These are phyloP conservation scores for Elsinoe batatas DNA, from an alignment of 2,329 filamentous ascomycete species.

Conservation along the genomic window DNA sequence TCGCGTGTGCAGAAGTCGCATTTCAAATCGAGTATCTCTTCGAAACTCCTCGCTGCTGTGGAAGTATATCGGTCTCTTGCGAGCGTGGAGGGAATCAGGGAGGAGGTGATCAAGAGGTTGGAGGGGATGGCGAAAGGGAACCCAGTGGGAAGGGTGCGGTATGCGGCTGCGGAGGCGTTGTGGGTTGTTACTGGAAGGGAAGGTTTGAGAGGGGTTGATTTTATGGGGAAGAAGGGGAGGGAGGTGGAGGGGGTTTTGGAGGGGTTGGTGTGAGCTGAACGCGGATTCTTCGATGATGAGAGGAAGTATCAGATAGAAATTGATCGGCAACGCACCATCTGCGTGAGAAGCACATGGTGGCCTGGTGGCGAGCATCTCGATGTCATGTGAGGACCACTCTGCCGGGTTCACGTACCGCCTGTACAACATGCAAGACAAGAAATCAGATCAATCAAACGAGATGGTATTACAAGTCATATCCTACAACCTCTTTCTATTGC, in stretches of 20 bases:
- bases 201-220: slow-evolving; percentile 12
- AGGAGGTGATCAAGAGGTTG: slow-evolving; percentile 57
- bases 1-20: slow-evolving; percentile 65
- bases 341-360: no score
- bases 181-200: slow-evolving; percentile 30
- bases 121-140: slow-evolving; percentile 60
- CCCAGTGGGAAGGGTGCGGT: slow-evolving; percentile 66
- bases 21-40: slow-evolving; percentile 72
- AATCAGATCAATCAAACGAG: no score
- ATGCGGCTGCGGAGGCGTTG: slow-evolving; percentile 32
- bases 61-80: slow-evolving; percentile 68
- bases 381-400: no score
- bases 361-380: no score
- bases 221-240: background rate
- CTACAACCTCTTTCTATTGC: no score
- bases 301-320: no score
- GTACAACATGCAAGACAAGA: no score
- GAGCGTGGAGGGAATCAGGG: slow-evolving; percentile 38
- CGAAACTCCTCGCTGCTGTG: slow-evolving; percentile 70
- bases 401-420: no score
- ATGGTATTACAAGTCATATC: no score
- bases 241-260: background rate
- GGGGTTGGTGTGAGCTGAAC: background rate
- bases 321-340: no score
- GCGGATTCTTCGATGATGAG: background rate